These are phyloP conservation scores for Trebouxia sp. DNA, from an alignment of 139 green algal genomes.

Conservation along the genomic window DNA sequence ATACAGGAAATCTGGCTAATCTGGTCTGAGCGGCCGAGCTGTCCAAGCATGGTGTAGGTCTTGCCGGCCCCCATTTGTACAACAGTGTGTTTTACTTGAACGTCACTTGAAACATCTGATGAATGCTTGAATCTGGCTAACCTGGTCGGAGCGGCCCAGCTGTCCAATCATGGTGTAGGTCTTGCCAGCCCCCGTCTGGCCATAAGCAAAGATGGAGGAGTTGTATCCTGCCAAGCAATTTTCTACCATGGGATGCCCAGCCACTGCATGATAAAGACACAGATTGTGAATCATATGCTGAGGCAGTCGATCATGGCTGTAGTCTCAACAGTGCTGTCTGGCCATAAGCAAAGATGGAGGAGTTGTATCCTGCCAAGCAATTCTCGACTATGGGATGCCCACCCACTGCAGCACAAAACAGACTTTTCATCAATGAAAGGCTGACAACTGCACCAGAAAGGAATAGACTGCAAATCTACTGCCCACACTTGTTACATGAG, in stretches of 20 bases:
- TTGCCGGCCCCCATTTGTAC: too few relatives aligned
- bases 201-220: conserved; percentile 32
- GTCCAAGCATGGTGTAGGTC: conserved; percentile 51
- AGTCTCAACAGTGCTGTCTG: too few relatives aligned
- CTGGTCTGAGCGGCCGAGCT: background rate
- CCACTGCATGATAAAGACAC: conserved; percentile 44
- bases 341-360: conserved; percentile 28
- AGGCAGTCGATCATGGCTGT: too few relatives aligned
- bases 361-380: conserved; percentile 56
- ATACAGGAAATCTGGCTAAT: background rate
- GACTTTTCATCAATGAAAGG: too few relatives aligned
- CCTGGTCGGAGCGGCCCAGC: background rate
- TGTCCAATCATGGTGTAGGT: conserved; percentile 54
- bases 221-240: conserved; percentile 60
- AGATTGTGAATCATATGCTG: too few relatives aligned
- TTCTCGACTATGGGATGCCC: conserved; percentile 59
- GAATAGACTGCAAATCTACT: too few relatives aligned
- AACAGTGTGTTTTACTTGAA: too few relatives aligned
- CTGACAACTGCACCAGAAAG: too few relatives aligned
- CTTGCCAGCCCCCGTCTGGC: conserved; percentile 70
- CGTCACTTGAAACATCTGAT: too few relatives aligned
- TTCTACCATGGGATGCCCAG: conserved; percentile 53
- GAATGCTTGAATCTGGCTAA: too few relatives aligned
- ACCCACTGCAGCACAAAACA: too few relatives aligned
- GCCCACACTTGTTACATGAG: too few relatives aligned